Conservation (phyloP, 495 filamentous ascomycete species). For the Aspergillus bertholletiae region DNA sequence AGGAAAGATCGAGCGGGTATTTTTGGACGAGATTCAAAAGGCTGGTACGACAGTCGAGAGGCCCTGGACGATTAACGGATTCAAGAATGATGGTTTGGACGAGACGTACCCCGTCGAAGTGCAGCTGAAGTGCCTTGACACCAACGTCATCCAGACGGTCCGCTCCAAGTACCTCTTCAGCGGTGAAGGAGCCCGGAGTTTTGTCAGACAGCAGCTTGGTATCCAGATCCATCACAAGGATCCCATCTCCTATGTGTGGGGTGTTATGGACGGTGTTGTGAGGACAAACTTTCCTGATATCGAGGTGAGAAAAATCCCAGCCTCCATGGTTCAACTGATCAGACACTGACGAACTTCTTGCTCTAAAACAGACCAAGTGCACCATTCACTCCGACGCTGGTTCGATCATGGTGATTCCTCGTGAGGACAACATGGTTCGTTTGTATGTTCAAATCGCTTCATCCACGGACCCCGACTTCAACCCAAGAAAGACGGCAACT, state of each 20-base stretch:
- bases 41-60: constrained; percentile 54
- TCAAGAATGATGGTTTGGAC: constrained; percentile 56
- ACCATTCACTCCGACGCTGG: constrained; percentile 65
- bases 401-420: constrained; percentile 75
- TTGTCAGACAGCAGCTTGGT: constrained; percentile 55
- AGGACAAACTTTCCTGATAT: constrained; percentile 85
- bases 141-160: constrained; percentile 60
- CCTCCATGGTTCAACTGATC: neutral
- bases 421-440: constrained; percentile 75
- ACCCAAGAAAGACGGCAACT: constrained; percentile 48
- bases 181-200: constrained; percentile 62
- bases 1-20: constrained; percentile 62
- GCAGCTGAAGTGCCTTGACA: constrained; percentile 70
- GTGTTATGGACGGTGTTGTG: constrained; percentile 82
- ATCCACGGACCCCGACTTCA: constrained; percentile 57
- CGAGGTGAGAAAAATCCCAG: constrained; percentile 34
- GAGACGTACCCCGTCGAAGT: constrained; percentile 61
- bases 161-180: constrained; percentile 64
- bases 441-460: constrained; percentile 73
- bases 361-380: constrained; percentile 77
- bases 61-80: constrained; percentile 60
- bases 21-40: constrained; percentile 60
- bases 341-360: neutral
- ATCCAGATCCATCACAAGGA: constrained; percentile 61
- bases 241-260: constrained; percentile 66